Conservation (phyloP, 208 protist genomes). For the Zelonia costaricensis region DNA sequence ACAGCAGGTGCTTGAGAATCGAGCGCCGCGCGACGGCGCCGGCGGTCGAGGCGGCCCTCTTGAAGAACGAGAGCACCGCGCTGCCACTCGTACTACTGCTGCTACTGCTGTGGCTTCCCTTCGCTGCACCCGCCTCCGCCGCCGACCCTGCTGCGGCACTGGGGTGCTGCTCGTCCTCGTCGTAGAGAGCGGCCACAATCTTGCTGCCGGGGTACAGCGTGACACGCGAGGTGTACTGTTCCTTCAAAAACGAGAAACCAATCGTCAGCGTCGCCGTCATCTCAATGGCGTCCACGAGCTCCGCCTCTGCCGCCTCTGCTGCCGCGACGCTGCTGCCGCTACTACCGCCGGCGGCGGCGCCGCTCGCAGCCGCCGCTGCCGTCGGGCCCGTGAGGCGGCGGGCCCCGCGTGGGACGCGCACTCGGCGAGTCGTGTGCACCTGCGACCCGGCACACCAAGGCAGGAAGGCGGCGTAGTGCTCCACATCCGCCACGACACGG, state of each 20-base stretch:
- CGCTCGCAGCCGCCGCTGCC: not conserved
- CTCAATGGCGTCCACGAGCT: slow-evolving; percentile 39
- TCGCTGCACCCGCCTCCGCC: not conserved
- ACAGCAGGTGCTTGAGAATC: slow-evolving; percentile 58
- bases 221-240: slow-evolving; percentile 78
- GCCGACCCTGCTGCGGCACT: not conserved
- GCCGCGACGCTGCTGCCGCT: not conserved
- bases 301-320: slow-evolving; percentile 11
- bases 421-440: slow-evolving; percentile 51
- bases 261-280: slow-evolving; percentile 74
- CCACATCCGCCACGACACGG: slow-evolving; percentile 74
- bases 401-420: slow-evolving; percentile 18
- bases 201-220: slow-evolving; percentile 44
- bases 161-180: slow-evolving; percentile 24
- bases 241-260: slow-evolving; percentile 76
- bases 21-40: slow-evolving; percentile 38
- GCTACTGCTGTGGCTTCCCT: not conserved
- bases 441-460: slow-evolving; percentile 75
- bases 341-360: not conserved
- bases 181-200: slow-evolving; percentile 61
- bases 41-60: slow-evolving; percentile 33
- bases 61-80: slow-evolving; percentile 38
- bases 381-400: slow-evolving; percentile 3
- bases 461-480: slow-evolving; percentile 68
- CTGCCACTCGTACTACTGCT: slow-evolving; percentile 14